These are phyloP conservation scores for Penicillium brasilianum DNA, from an alignment of 2,329 filamentous ascomycete species.

Conservation along the genomic window DNA sequence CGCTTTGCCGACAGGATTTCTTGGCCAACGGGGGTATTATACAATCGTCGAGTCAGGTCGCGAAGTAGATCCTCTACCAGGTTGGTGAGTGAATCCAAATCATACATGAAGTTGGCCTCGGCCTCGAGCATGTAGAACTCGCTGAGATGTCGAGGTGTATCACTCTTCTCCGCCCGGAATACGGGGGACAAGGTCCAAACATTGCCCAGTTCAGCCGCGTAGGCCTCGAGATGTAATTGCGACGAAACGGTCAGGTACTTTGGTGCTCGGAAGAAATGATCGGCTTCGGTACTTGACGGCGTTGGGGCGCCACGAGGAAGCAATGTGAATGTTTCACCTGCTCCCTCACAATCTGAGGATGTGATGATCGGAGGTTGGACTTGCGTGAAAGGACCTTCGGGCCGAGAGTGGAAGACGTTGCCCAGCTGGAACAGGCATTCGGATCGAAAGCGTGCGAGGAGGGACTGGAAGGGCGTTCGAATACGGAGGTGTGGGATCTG, in stretches of 20 bases:
- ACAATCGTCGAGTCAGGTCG: conserved; percentile 57
- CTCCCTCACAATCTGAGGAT: conserved; percentile 95
- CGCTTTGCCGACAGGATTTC: conserved; percentile 60
- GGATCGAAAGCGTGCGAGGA: conserved; percentile 81
- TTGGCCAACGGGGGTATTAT: conserved; percentile 56
- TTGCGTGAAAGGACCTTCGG: conserved; percentile 65
- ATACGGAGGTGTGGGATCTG: conserved; percentile 85
- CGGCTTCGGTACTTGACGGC: conserved; percentile 42
- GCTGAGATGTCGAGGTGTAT: conserved; percentile 90
- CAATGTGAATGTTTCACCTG: conserved; percentile 88
- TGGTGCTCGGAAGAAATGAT: conserved; percentile 78
- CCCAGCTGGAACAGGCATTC: conserved; percentile 74
- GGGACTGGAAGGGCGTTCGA: conserved; percentile 78
- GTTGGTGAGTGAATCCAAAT: conserved; percentile 73
- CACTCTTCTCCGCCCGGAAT: conserved; percentile 90
- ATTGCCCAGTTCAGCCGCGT: conserved; percentile 83
- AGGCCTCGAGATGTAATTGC: conserved; percentile 90
- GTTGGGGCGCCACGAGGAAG: conserved; percentile 48
- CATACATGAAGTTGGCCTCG: conserved; percentile 78
- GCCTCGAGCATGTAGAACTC: conserved; percentile 99
- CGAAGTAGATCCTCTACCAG: conserved; percentile 80
- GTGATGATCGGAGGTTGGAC: conserved; percentile 94
- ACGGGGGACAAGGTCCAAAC: conserved; percentile 95
- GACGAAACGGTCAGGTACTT: conserved; percentile 96
- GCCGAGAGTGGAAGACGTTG: conserved; percentile 70